These are phyloP conservation scores for Fusarium humuli DNA, from an alignment of 2,329 filamentous ascomycete species.

Conservation along the genomic window DNA sequence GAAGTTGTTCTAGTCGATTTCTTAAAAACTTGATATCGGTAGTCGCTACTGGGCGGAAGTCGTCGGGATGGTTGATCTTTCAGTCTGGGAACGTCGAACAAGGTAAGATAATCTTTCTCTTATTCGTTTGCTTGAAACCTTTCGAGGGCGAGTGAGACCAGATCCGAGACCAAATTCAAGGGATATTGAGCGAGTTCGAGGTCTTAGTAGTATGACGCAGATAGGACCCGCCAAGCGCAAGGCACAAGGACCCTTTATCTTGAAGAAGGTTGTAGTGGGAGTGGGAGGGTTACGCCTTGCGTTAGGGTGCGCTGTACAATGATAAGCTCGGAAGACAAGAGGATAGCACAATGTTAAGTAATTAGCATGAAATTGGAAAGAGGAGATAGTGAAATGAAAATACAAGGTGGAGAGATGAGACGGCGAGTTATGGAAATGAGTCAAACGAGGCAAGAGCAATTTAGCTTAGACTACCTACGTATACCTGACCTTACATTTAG, in stretches of 20 bases:
- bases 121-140: conserved; percentile 5
- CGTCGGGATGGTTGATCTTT: conserved; percentile 1
- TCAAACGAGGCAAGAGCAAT: conserved; percentile 36
- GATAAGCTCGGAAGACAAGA: conserved; percentile 12
- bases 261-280: conserved; percentile 30
- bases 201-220: conserved; percentile 44
- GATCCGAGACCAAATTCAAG: conserved; percentile 25
- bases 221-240: conserved; percentile 41
- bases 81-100: neutral
- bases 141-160: conserved; percentile 21
- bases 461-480: neutral
- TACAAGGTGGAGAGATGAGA: conserved; percentile 21
- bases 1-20: conserved; percentile 21
- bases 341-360: conserved; percentile 5
- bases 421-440: conserved; percentile 29
- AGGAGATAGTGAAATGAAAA: conserved; percentile 1
- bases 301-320: conserved; percentile 14
- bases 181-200: conserved; percentile 29
- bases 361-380: conserved; percentile 12
- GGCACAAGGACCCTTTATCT: conserved; percentile 44
- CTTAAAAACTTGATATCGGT: conserved; percentile 13
- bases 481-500: neutral
- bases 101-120: conserved; percentile 3
- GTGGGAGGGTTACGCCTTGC: conserved; percentile 24
- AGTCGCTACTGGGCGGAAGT: conserved; percentile 12